Conservation (phyloP, 129 eudicot species). For the Cynara cardunculus region DNA sequence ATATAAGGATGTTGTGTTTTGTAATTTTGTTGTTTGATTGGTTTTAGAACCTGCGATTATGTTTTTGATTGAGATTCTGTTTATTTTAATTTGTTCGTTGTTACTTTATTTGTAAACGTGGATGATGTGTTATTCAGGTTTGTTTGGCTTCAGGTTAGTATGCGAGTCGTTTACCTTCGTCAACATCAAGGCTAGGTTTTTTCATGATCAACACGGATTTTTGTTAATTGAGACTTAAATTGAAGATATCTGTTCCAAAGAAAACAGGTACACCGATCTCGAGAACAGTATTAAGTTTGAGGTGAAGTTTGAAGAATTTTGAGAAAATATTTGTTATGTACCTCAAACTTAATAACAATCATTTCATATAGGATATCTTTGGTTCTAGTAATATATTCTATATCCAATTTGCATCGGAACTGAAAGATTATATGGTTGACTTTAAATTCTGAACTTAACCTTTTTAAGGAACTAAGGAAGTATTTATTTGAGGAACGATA, state of each 20-base stretch:
- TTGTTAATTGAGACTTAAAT: neutral
- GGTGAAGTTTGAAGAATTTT: neutral
- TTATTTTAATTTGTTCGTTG: neutral
- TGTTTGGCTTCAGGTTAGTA: neutral
- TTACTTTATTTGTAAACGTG: neutral
- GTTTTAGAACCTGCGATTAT: constrained; percentile 6
- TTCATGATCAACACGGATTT: neutral
- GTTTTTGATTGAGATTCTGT: neutral
- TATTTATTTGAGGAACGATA: neutral
- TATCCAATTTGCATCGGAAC: neutral
- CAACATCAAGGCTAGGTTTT: neutral
- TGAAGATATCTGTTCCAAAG: neutral
- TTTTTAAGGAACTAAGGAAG: neutral
- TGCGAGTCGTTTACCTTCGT: neutral
- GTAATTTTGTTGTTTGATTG: neutral
- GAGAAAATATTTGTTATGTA: neutral
- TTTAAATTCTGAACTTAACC: constrained; percentile 1
- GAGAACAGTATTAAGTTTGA: neutral
- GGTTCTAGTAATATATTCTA: neutral
- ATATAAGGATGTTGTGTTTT: neutral
- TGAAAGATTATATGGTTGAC: constrained; percentile 5
- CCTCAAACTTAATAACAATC: neutral
- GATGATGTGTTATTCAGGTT: neutral
- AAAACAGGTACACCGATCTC: neutral
- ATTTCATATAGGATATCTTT: neutral